Conservation (phyloP, 2,329 filamentous ascomycete species). For the Talaromyces sp. region DNA sequence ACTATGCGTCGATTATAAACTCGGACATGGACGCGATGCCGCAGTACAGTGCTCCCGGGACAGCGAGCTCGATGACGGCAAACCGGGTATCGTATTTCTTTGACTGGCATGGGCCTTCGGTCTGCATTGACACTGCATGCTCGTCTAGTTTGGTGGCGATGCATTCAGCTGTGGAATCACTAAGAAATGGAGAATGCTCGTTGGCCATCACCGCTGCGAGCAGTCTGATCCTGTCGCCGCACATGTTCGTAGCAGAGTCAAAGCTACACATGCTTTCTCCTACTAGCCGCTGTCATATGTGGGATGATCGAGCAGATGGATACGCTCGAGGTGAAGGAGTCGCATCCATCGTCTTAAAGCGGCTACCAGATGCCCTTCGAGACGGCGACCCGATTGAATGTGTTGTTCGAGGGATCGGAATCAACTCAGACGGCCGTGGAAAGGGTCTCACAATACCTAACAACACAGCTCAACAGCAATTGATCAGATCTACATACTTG, state of each 20-base stretch:
- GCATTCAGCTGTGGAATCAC: constrained; percentile 25
- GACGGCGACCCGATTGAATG: constrained; percentile 43
- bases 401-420: constrained; percentile 28
- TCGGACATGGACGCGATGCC: neutral
- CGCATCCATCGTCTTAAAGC: constrained; percentile 48
- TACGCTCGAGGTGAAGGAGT: constrained; percentile 51
- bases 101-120: constrained; percentile 33
- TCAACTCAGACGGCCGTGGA: constrained; percentile 33
- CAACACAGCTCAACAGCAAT: constrained; percentile 29
- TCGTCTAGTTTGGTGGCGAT: constrained; percentile 37
- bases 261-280: constrained; percentile 46
- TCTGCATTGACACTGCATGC: constrained; percentile 45
- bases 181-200: constrained; percentile 22
- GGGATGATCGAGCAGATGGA: constrained; percentile 43
- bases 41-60: neutral
- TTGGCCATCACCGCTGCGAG: constrained; percentile 19
- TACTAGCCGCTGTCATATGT: constrained; percentile 48
- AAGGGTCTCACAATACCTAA: constrained; percentile 32
- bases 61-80: constrained; percentile 12
- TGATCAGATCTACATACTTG: constrained; percentile 36
- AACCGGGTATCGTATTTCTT: constrained; percentile 39
- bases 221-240: constrained; percentile 23
- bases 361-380: constrained; percentile 41
- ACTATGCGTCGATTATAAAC: constrained; percentile 26
- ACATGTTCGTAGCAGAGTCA: constrained; percentile 26